Evolutionary conservation across 495 filamentous ascomycete species (phyloP).

Genomic region (Xylaria castorea): DNA sequence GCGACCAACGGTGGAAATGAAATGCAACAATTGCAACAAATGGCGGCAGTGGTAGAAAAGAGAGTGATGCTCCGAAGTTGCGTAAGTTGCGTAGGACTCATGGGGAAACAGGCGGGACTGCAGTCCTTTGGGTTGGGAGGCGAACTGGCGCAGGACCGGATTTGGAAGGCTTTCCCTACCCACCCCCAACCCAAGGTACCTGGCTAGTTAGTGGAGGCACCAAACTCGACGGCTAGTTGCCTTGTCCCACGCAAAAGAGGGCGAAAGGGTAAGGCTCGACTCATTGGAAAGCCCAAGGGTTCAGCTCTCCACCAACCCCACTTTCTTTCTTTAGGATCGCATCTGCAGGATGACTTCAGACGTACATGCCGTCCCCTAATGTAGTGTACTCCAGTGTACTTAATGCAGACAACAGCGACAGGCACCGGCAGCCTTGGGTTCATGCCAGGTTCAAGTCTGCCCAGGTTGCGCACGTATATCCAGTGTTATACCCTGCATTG

Average conservation of each 20-base stretch:
- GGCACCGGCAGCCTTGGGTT: too few relatives aligned
- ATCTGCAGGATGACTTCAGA: neutral
- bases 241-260: slow-evolving; percentile 7
- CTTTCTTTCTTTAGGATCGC: slow-evolving; percentile 8
- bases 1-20: slow-evolving; percentile 6
- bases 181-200: neutral
- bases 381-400: neutral
- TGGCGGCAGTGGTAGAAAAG: slow-evolving; percentile 6
- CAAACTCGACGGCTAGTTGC: neutral
- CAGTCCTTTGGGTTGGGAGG: neutral
- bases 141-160: neutral
- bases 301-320: slow-evolving; percentile 17
- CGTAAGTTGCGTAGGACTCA: slow-evolving; percentile 17
- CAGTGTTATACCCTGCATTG: too few relatives aligned
- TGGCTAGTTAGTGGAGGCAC: neutral
- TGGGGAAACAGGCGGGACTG: neutral
- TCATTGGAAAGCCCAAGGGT: slow-evolving; percentile 12
- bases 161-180: neutral
- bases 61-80: slow-evolving; percentile 15
- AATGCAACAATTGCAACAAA: too few relatives aligned
- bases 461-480: too few relatives aligned
- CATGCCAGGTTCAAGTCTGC: too few relatives aligned
- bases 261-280: neutral
- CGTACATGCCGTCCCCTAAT: neutral
- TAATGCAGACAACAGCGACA: too few relatives aligned